A percentile compares a stretch with the other conserved stretches of the same genome.
Evolutionary conservation across 2,329 filamentous ascomycete genomes (phyloP).

Genomic region (Plectosphaerella sp.): DNA sequence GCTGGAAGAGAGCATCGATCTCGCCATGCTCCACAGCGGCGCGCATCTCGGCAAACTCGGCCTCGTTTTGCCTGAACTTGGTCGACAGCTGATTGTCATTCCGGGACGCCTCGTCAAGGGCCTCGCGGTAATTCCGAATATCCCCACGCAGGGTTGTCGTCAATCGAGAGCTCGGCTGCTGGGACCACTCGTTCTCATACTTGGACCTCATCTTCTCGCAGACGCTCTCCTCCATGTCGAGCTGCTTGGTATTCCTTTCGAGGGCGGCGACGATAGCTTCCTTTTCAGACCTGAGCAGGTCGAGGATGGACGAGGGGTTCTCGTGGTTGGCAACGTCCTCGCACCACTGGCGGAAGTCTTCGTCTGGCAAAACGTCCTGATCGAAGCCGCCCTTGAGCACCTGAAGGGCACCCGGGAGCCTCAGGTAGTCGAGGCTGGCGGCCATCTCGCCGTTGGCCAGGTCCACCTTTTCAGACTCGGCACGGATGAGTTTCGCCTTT

Average conservation of each 20-base stretch:
- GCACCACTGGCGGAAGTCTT: conserved; percentile 92
- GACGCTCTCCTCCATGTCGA: conserved; percentile 96
- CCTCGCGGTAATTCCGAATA: conserved; percentile 81
- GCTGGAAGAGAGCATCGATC: conserved; percentile 83
- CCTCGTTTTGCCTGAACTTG: conserved; percentile 81
- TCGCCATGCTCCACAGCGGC: conserved; percentile 81
- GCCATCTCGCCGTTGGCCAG: conserved; percentile 94
- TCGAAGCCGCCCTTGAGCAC: conserved; percentile 91
- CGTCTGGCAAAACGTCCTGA: conserved; percentile 80
- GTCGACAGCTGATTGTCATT: conserved; percentile 81
- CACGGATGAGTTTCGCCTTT: conserved; percentile 90
- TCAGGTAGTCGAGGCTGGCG: conserved; percentile 87
- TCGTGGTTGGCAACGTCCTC: conserved; percentile 86
- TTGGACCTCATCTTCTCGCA: conserved; percentile 99
- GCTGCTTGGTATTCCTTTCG: conserved; percentile 77
- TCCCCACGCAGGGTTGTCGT: conserved; percentile 85
- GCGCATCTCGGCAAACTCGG: conserved; percentile 93
- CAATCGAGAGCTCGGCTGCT: conserved; percentile 87
- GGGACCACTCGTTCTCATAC: conserved; percentile 92
- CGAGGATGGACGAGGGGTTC: conserved; percentile 73
- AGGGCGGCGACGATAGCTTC: conserved; percentile 66
- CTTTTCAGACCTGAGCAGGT: conserved; percentile 73
- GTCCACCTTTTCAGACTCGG: conserved; percentile 90
- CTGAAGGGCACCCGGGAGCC: conserved; percentile 82
- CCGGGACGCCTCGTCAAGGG: conserved; percentile 80